Percentiles rank a stretch among this genome's conserved stretches.
These are phyloP conservation scores for Tetrastigma voinierianum DNA, from an alignment of 164 flowering plant genomes.

Conservation along the genomic window DNA sequence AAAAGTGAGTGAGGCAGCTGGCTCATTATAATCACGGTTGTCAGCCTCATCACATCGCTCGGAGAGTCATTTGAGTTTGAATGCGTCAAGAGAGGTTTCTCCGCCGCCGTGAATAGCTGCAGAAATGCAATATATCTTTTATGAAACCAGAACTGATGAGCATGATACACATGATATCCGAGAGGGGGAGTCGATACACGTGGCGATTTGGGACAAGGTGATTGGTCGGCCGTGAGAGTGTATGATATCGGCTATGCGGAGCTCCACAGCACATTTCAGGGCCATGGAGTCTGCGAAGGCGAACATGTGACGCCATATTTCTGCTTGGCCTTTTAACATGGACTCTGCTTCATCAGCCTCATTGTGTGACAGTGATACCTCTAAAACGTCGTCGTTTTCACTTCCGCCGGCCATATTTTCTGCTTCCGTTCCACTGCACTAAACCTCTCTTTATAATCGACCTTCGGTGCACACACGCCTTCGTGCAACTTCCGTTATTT, in stretches of 20 bases:
- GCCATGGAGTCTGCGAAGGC: constrained; percentile 44
- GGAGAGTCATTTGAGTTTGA: too few species aligned
- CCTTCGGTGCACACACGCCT: too few species aligned
- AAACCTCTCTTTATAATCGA: too few species aligned
- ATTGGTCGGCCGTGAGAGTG: constrained; percentile 34
- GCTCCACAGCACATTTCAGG: constrained; percentile 49
- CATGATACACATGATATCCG: constrained; percentile 34
- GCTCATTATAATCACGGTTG: too few species aligned
- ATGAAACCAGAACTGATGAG: constrained; percentile 41
- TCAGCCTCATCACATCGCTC: too few species aligned
- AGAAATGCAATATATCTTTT: constrained; percentile 37
- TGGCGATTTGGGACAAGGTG: constrained; percentile 29
- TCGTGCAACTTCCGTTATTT: too few species aligned
- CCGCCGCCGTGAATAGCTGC: constrained; percentile 13
- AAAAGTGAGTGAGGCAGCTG: too few species aligned
- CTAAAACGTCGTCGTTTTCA: too few species aligned
- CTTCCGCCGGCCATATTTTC: too few species aligned
- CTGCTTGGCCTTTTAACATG: constrained; percentile 32
- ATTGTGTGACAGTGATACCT: too few species aligned
- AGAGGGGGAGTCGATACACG: constrained; percentile 14
- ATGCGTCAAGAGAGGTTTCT: constrained; percentile 27
- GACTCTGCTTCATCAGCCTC: constrained; percentile 18
- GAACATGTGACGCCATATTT: constrained; percentile 30
- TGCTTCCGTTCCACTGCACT: too few species aligned
- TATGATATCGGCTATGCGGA: constrained; percentile 45